phyloP scores from a whole-genome alignment of 2,329 filamentous ascomycete species.

The Fusarium hainanense region DNA sequence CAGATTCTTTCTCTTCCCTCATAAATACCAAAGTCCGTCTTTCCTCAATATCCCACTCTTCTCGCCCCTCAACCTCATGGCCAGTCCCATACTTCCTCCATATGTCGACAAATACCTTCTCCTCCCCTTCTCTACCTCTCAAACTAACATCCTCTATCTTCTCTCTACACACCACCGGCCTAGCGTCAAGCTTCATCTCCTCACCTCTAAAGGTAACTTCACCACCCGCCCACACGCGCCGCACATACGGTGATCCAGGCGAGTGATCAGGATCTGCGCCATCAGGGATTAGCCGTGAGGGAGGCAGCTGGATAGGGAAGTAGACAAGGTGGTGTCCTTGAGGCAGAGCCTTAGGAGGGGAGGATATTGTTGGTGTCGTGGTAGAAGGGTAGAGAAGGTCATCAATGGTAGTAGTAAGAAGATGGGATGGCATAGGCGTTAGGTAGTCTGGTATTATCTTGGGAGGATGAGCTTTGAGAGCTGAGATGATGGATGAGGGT shows the following conservation, averaged over 20 bases:
- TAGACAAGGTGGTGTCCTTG: slow-evolving; percentile 86
- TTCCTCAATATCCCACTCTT: slow-evolving; percentile 56
- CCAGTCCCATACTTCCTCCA: slow-evolving; percentile 57
- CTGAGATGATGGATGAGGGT: slow-evolving; percentile 20
- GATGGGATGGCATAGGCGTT: slow-evolving; percentile 70
- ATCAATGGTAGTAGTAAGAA: slow-evolving; percentile 71
- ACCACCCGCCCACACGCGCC: slow-evolving; percentile 92
- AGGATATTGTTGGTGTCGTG: slow-evolving; percentile 29
- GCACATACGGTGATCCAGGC: slow-evolving; percentile 76
- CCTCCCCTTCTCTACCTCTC: slow-evolving; percentile 48
- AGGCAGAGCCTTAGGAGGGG: slow-evolving; percentile 58
- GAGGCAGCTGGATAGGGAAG: slow-evolving; percentile 77
- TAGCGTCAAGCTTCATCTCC: slow-evolving; percentile 53
- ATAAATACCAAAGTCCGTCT: slow-evolving; percentile 65
- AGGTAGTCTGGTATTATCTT: slow-evolving; percentile 58
- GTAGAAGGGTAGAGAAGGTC: slow-evolving; percentile 59
- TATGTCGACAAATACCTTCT: slow-evolving; percentile 65
- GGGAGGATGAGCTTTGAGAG: slow-evolving; percentile 44
- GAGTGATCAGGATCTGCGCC: slow-evolving; percentile 85
- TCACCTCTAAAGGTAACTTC: slow-evolving; percentile 65
- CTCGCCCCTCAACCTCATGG: slow-evolving; percentile 33
- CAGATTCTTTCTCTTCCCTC: slow-evolving; percentile 47
- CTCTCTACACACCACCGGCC: slow-evolving; percentile 59
- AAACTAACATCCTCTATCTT: slow-evolving; percentile 54
- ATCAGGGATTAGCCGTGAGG: slow-evolving; percentile 76